Evolutionary conservation across 805 yeast genomes (phyloP).

Genomic region (Wickerhamiella nectarea): DNA sequence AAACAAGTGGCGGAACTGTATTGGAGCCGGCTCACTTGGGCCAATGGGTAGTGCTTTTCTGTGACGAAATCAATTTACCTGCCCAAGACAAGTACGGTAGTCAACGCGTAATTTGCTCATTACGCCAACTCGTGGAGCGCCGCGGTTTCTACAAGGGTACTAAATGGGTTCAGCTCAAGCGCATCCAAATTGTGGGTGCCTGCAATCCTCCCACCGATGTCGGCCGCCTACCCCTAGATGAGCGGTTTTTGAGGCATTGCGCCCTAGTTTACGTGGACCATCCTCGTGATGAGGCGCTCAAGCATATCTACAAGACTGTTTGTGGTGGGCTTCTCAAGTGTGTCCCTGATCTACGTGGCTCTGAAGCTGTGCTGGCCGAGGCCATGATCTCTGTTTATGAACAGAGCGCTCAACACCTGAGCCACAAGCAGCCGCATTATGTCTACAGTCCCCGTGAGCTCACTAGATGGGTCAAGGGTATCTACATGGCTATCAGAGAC

Average conservation of each 20-base stretch:
- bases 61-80: conserved; percentile 86
- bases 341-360: conserved; percentile 48
- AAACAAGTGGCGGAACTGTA: conserved; percentile 36
- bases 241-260: conserved; percentile 54
- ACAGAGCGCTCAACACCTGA: conserved; percentile 31
- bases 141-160: conserved; percentile 64
- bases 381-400: conserved; percentile 57
- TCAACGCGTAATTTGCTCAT: conserved; percentile 52
- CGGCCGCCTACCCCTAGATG: conserved; percentile 48
- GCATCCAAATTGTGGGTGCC: conserved; percentile 83
- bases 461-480: conserved; percentile 76
- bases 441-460: conserved; percentile 81
- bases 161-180: conserved; percentile 51
- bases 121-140: conserved; percentile 62
- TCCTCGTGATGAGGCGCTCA: conserved; percentile 50
- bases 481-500: conserved; percentile 37
- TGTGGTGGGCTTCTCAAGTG: conserved; percentile 41
- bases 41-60: conserved; percentile 66
- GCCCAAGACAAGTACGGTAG: conserved; percentile 56
- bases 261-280: conserved; percentile 62
- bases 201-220: conserved; percentile 80
- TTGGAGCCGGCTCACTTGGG: conserved; percentile 49
- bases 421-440: conserved; percentile 40
- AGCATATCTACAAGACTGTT: conserved; percentile 53
- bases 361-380: conserved; percentile 35